phyloP scores from a whole-genome alignment of 306 rosid genomes.

The Astragalus glycyphyllos region DNA sequence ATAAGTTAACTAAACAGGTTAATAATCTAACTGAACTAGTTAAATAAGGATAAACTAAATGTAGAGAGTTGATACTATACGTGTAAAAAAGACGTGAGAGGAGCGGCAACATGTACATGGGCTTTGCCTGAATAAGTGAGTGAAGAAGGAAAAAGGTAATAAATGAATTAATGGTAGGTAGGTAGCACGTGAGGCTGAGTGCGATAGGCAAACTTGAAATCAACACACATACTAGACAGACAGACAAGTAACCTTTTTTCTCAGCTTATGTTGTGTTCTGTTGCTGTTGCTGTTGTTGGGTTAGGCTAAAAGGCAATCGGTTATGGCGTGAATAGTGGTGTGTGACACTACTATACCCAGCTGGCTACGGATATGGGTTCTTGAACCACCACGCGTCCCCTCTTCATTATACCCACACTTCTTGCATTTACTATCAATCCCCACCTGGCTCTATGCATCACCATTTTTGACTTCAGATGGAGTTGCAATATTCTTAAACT shows the following conservation, averaged over 20 bases:
- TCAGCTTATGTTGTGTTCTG: not conserved
- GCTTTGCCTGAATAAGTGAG: constrained; percentile 14
- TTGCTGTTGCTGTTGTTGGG: not conserved
- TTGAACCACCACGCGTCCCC: constrained; percentile 39
- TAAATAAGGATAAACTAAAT: too few species aligned
- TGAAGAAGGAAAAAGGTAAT: constrained; percentile 4
- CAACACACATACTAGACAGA: not conserved
- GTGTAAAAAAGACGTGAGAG: not conserved
- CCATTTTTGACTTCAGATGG: too few species aligned
- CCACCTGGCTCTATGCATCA: not conserved
- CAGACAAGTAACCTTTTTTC: too few species aligned
- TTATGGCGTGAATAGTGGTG: constrained; percentile 35
- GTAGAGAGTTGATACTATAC: too few species aligned
- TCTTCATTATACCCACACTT: constrained; percentile 15
- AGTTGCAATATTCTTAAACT: too few species aligned
- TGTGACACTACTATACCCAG: constrained; percentile 13
- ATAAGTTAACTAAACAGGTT: too few species aligned
- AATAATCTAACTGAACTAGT: too few species aligned
- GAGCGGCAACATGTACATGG: constrained; percentile 27
- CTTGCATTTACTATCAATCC: not conserved
- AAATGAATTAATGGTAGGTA: too few species aligned
- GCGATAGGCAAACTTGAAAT: constrained; percentile 22
- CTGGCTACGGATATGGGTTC: constrained; percentile 38
- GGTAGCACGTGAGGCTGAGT: constrained; percentile 31
- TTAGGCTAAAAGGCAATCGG: constrained; percentile 35